Base-by-base conservation (phyloP, 2,329 filamentous ascomycete species). In the Apiospora phragmitis region DNA sequence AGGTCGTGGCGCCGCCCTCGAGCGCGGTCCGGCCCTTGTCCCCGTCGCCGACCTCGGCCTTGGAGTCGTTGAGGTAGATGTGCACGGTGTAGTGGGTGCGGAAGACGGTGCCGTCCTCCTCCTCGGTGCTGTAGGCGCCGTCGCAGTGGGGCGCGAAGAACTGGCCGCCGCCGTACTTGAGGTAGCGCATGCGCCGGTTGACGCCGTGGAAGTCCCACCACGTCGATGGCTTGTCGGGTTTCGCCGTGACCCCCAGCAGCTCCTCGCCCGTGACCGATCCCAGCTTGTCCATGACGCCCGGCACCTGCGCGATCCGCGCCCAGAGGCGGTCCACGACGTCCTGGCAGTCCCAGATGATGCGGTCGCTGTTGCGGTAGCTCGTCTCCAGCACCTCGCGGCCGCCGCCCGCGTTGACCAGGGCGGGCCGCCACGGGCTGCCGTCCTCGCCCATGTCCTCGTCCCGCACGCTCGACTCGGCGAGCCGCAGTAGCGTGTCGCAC, bases 131-230 rank as follows among this genome's bases (percentile, higher is more conserved):
- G 74, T 92, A 95, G 0, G 83, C 75, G 0, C 88, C 90, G 77
- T 95, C 93, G 74, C 87, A 90, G 77, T 95, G 93, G 4, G 90
- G 85, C 72, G 86, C 87, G 76, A 97, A 96, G 77, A 91, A 95
- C 75, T 94, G 90, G 0, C 92, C 93, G 0, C 85, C 81, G 0
- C 85, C 85, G 78, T 96, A 96, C 76, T 89, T 91, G 68, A 97
- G 81, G 75, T 95, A 95, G 38, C 94, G 84, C 86, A 95, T 87
- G 45, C 93, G 83, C 77, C 94, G 88, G 78, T 96, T 96, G 55
- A 93, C 79, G 12, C 90, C 74, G 43, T 79, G 72, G 73, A 88
- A 85, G 67, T 79, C 77, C 84, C 85, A 86, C 73, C 4, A 73
- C 4, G 69, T 38, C 26, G 49, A 62, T 12, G 73, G 72, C 35